Percentiles rank a stretch among this genome's conserved stretches.
Conservation (phyloP, 2,329 filamentous ascomycete genomes). For the Alternaria arborescens region DNA sequence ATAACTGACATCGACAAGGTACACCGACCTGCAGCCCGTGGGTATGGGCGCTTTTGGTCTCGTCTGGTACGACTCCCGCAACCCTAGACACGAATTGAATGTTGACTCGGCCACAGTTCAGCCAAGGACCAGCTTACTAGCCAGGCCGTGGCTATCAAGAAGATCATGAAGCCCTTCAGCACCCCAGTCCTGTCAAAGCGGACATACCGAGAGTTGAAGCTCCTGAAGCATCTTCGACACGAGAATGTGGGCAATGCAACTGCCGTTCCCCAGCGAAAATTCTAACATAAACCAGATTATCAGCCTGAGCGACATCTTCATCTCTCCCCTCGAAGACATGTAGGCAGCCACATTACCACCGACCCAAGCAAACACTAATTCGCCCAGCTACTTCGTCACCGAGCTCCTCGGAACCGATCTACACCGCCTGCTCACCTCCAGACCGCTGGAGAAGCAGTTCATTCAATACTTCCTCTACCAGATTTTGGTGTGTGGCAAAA, state of each 20-base stretch:
- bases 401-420: conserved; percentile 96
- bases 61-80: conserved; percentile 74
- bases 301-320: conserved; percentile 98
- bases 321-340: conserved; percentile 98
- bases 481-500: conserved; percentile 77
- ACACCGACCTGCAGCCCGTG: conserved; percentile 96
- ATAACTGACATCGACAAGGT: conserved; percentile 65
- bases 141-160: conserved; percentile 98
- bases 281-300: conserved; percentile 71
- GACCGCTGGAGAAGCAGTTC: conserved; percentile 98
- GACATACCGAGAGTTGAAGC: conserved; percentile 96
- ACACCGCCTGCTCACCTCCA: conserved; percentile 91
- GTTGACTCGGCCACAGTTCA: conserved; percentile 68
- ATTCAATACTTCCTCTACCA: conserved; percentile 99
- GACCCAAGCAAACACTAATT: conserved; percentile 26
- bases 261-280: background rate
- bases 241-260: conserved; percentile 76
- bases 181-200: conserved; percentile 98
- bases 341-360: conserved; percentile 57
- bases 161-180: conserved; percentile 99
- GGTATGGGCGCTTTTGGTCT: conserved; percentile 99
- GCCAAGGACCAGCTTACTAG: conserved; percentile 97
- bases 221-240: conserved; percentile 94
- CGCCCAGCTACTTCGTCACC: conserved; percentile 89
- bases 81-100: conserved; percentile 4